Evolutionary conservation across 768 basidiomycete species (phyloP), one percentile per base, ranked within the genome.

Genomic region (Pleurotus sapidus): DNA sequence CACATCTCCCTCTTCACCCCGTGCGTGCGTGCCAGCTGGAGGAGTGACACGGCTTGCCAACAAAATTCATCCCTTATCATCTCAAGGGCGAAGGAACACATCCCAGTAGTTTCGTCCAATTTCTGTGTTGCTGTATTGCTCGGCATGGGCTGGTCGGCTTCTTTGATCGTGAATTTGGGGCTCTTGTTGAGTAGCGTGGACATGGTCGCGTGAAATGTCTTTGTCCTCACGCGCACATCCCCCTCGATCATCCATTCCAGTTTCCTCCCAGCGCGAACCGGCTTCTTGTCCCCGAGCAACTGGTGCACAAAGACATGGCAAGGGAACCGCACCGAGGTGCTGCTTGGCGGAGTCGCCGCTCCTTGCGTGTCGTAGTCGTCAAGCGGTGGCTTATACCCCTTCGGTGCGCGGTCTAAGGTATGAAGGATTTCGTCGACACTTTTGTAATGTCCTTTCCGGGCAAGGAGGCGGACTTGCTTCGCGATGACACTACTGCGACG

Each of bases 1-100:
- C 51, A 53, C 38, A 39, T 53, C 18, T 53, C 51, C 24, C 51
- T 39, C 38, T 40, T 53, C 18, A 53, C 51, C 17, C 39, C 51
- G 20, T 53, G 38, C 24, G 11, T n/a, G n/a, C 51, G 51, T 17
- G 51, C 51, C 9, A 53, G 37, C 5, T n/a, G 18, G 14, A 53
- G 51, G 20, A 53, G 51, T 20, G 38, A 5, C 14, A 53, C 20
- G 9, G 51, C 11, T 5, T 39, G 38, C 7, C 23, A 37, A 15
- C 34, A 39, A 30, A 39, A 40, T 5, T 8, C 18, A n/a, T 53
- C 18, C 15, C 40, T 39, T 9, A 53, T 24, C 9, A 4, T 40
- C 24, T 40, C 38, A 15, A 37, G 25, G 5, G 30, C 15, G 30
- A 50, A 37, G 15, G 12, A 9, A 30, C 30, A 9, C 8, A 2